Percentiles rank a stretch among this genome's conserved stretches.
Evolutionary conservation across 352 stramenopile genomes (phyloP).

Genomic region (Achlya hypogyna): DNA sequence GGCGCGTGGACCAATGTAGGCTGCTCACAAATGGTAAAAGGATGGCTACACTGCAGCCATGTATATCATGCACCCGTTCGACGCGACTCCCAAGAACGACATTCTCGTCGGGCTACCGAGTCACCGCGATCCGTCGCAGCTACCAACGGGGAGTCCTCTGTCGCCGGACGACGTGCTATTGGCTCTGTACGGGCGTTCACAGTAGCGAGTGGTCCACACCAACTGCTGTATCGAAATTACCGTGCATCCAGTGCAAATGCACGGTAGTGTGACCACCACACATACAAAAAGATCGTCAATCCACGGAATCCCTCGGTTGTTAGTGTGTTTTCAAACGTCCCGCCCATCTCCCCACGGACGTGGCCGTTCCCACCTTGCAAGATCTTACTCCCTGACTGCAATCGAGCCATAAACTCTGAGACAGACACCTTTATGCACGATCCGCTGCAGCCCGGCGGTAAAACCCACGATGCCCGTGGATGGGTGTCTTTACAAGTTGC

Average conservation of each 20-base stretch:
- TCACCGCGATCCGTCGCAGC: background rate
- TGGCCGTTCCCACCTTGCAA: too few relatives aligned
- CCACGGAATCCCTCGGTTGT: background rate
- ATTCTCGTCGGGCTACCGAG: slow-evolving; percentile 58
- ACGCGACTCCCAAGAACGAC: slow-evolving; percentile 76
- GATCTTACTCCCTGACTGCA: too few relatives aligned
- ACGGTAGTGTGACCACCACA: too few relatives aligned
- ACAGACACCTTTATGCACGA: too few relatives aligned
- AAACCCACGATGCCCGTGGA: too few relatives aligned
- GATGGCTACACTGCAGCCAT: slow-evolving; percentile 50
- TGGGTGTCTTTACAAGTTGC: too few relatives aligned
- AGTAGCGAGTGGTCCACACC: background rate
- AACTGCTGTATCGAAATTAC: background rate
- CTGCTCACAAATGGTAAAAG: background rate
- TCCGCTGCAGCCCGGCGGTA: too few relatives aligned
- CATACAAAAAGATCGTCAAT: background rate
- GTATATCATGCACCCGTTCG: slow-evolving; percentile 68
- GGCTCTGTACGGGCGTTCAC: slow-evolving; percentile 6
- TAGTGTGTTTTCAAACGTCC: too few relatives aligned
- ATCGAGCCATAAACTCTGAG: too few relatives aligned
- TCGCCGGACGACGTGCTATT: background rate
- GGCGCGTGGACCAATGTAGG: background rate
- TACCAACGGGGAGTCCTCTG: background rate
- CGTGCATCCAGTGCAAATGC: background rate
- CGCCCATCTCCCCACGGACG: too few relatives aligned